Percentiles rank a stretch among this genome's conserved stretches.
Evolutionary conservation across 495 filamentous ascomycete species (phyloP).

Genomic region (Mycothermus thermophilus): DNA sequence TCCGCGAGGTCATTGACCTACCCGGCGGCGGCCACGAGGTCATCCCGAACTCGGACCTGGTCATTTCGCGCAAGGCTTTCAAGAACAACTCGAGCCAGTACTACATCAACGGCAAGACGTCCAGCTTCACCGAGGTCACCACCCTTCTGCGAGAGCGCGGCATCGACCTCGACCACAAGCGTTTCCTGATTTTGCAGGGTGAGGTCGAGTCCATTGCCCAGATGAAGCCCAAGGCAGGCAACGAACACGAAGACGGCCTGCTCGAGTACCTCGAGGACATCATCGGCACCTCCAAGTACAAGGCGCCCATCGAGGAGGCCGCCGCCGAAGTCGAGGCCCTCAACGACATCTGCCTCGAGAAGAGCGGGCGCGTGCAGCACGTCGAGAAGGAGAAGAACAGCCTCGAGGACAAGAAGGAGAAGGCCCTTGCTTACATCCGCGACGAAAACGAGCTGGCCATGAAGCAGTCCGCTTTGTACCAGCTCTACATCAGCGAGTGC

Average conservation of each 20-base stretch:
- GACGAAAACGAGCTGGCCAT: constrained; percentile 85
- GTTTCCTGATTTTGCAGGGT: constrained; percentile 91
- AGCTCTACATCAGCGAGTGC: constrained; percentile 77
- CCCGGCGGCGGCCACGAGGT: constrained; percentile 58
- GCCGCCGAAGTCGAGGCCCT: constrained; percentile 77
- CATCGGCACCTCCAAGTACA: constrained; percentile 96
- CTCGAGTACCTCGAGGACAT: constrained; percentile 97
- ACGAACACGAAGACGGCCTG: constrained; percentile 90
- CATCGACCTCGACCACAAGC: constrained; percentile 94
- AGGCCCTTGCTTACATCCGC: constrained; percentile 72
- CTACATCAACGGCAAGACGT: constrained; percentile 79
- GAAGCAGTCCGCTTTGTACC: constrained; percentile 83
- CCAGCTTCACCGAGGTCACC: constrained; percentile 83
- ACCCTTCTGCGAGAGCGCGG: constrained; percentile 76
- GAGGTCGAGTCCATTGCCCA: constrained; percentile 98
- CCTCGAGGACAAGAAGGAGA: constrained; percentile 92
- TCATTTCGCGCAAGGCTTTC: constrained; percentile 87
- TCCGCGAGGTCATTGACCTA: constrained; percentile 83
- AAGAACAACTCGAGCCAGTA: constrained; percentile 97
- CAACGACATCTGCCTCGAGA: constrained; percentile 90
- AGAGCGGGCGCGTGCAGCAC: constrained; percentile 85
- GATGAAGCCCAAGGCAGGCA: constrained; percentile 93
- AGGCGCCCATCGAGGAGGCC: constrained; percentile 87
- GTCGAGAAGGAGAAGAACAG: constrained; percentile 92
- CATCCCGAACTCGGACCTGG: constrained; percentile 66